Conservation (phyloP, 2,329 filamentous ascomycete genomes). For the Diaporthe australafricana region DNA sequence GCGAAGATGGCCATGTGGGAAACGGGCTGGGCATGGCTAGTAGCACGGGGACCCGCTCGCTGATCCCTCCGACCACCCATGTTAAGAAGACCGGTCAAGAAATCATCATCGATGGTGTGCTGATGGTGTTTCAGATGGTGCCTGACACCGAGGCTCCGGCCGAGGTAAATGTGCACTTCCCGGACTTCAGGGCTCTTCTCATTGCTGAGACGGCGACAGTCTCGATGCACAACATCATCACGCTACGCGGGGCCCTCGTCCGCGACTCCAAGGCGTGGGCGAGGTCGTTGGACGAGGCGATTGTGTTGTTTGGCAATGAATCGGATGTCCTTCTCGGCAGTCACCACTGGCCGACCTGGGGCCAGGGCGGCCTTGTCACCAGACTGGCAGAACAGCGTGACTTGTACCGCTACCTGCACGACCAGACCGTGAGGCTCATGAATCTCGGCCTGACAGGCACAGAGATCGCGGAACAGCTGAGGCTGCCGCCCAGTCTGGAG, state of each 20-base stretch:
- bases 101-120: constrained; percentile 48
- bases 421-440: constrained; percentile 53
- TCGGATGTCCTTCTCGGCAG: constrained; percentile 50
- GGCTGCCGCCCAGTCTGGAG: constrained; percentile 48
- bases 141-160: constrained; percentile 55
- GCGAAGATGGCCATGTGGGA: constrained; percentile 50
- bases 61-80: constrained; percentile 49
- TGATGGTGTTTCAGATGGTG: constrained; percentile 54
- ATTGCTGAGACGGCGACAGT: constrained; percentile 54
- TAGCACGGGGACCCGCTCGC: constrained; percentile 45
- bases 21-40: constrained; percentile 50
- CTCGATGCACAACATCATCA: constrained; percentile 55
- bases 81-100: constrained; percentile 49
- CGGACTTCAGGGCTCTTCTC: constrained; percentile 50
- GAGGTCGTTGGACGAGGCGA: constrained; percentile 50
- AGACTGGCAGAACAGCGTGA: constrained; percentile 52
- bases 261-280: constrained; percentile 55
- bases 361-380: constrained; percentile 40
- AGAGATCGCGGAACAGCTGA: constrained; percentile 53
- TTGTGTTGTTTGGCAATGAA: constrained; percentile 48
- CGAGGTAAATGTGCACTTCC: constrained; percentile 56
- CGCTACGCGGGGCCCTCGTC: constrained; percentile 54
- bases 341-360: constrained; percentile 58
- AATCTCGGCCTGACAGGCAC: constrained; percentile 50
- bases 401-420: constrained; percentile 53